Conservation (phyloP, 306 rosid species). For the Quercus berberidifolia region DNA sequence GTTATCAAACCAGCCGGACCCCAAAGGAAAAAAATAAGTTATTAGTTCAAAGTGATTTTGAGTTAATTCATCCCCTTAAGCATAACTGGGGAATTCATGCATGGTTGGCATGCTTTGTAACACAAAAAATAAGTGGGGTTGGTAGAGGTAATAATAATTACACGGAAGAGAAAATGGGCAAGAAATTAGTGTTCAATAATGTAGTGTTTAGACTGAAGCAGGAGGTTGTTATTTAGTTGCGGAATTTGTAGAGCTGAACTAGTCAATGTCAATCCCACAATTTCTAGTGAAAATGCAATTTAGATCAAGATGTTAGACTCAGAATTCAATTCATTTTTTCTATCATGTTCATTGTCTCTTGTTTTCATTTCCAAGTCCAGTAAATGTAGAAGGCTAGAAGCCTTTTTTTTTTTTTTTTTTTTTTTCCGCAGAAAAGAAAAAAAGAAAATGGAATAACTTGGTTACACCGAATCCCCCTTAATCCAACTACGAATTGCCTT, state of each 20-base stretch:
- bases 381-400: neutral
- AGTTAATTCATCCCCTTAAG: slow-evolving; percentile 35
- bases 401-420: too few species aligned
- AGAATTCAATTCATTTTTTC: neutral
- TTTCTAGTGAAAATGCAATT: slow-evolving; percentile 38
- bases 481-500: neutral
- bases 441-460: neutral
- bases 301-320: slow-evolving; percentile 19
- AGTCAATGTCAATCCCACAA: slow-evolving; percentile 35
- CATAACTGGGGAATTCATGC: slow-evolving; percentile 33
- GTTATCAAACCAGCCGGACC: slow-evolving; percentile 13
- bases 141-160: slow-evolving; percentile 30
- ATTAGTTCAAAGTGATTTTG: slow-evolving; percentile 15
- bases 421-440: too few species aligned
- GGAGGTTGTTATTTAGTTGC: slow-evolving; percentile 30
- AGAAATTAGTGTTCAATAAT: slow-evolving; percentile 36
- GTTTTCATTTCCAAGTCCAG: too few species aligned
- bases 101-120: slow-evolving; percentile 24
- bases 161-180: slow-evolving; percentile 25
- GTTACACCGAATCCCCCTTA: neutral
- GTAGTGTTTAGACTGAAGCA: slow-evolving; percentile 35
- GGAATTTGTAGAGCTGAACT: slow-evolving; percentile 36
- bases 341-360: neutral
- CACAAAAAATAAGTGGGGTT: slow-evolving; percentile 31
- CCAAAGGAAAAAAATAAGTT: slow-evolving; percentile 22